phyloP scores from a whole-genome alignment of 2,329 filamentous ascomycete species.

The Alternaria triticina region DNA sequence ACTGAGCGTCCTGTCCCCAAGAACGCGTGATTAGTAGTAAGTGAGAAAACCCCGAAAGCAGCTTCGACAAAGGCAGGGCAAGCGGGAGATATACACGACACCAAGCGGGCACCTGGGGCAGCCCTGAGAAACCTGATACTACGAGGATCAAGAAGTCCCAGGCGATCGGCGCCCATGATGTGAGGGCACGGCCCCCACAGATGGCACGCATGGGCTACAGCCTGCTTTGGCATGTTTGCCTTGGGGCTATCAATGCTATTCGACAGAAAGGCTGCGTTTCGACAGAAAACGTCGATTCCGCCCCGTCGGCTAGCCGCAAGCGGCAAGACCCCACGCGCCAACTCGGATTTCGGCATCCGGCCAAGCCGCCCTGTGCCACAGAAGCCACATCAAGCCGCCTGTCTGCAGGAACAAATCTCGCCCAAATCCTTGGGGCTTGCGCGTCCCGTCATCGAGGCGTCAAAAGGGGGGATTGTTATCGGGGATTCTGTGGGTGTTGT shows the following conservation, averaged over 20 bases:
- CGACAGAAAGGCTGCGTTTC: not conserved
- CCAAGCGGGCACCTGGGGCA: not conserved
- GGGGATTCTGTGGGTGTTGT: not conserved
- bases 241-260: not conserved
- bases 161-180: not conserved
- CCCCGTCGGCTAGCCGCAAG: slow-evolving; percentile 5
- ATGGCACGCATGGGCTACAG: not conserved
- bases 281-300: not conserved
- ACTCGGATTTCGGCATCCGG: slow-evolving; percentile 19
- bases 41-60: not conserved
- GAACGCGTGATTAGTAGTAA: not conserved
- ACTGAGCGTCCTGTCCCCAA: not conserved
- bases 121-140: not conserved
- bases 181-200: not conserved
- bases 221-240: not conserved
- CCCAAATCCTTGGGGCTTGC: slow-evolving; percentile 11
- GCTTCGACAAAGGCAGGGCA: not conserved
- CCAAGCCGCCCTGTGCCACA: slow-evolving; percentile 15
- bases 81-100: not conserved
- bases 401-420: slow-evolving; percentile 11
- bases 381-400: slow-evolving; percentile 16
- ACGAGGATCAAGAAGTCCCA: not conserved
- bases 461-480: not conserved
- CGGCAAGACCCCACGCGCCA: slow-evolving; percentile 11
- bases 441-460: slow-evolving; percentile 2